A percentile compares a stretch with the other conserved stretches of the same genome.
These are phyloP conservation scores for Naganishia friedmannii DNA, from an alignment of 768 basidiomycete species.

Conservation along the genomic window DNA sequence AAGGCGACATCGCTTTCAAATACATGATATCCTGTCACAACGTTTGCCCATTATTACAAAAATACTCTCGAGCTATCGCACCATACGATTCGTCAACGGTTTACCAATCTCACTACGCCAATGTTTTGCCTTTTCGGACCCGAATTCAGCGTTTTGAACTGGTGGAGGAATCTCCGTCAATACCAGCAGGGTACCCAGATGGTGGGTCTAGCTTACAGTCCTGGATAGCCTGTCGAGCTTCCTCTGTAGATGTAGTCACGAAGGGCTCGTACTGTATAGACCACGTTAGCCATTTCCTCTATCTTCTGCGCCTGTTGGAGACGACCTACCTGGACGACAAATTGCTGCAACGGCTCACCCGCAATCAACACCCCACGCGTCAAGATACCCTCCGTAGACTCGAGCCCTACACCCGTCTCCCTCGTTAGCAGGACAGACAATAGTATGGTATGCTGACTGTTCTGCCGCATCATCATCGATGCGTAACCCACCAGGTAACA, in stretches of 20 bases:
- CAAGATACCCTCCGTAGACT: conserved; percentile 57
- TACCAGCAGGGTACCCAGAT: conserved; percentile 20
- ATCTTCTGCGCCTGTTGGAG: not conserved
- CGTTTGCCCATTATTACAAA: not conserved
- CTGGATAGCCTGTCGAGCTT: conserved; percentile 73
- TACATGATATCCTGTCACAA: not conserved
- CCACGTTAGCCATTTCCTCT: not conserved
- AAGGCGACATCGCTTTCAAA: not conserved
- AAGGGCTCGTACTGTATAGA: conserved; percentile 42
- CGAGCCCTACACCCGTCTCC: conserved; percentile 68
- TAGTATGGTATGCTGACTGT: conserved; percentile 68
- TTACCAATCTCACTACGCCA: conserved; percentile 79
- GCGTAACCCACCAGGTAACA: conserved; percentile 64
- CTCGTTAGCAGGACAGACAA: conserved; percentile 67
- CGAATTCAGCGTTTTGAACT: conserved; percentile 75
- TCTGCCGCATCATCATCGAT: conserved; percentile 59
- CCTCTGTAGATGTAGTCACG: conserved; percentile 76
- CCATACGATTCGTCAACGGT: conserved; percentile 30
- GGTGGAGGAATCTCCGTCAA: conserved; percentile 14
- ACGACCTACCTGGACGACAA: conserved; percentile 63
- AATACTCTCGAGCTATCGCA: not conserved
- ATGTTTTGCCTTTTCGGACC: conserved; percentile 81
- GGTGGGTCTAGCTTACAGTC: conserved; percentile 62
- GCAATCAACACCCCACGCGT: conserved; percentile 77
- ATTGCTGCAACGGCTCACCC: conserved; percentile 83